phyloP scores from a whole-genome alignment of 2,329 filamentous ascomycete species.

The Aspergillus cejpii region DNA sequence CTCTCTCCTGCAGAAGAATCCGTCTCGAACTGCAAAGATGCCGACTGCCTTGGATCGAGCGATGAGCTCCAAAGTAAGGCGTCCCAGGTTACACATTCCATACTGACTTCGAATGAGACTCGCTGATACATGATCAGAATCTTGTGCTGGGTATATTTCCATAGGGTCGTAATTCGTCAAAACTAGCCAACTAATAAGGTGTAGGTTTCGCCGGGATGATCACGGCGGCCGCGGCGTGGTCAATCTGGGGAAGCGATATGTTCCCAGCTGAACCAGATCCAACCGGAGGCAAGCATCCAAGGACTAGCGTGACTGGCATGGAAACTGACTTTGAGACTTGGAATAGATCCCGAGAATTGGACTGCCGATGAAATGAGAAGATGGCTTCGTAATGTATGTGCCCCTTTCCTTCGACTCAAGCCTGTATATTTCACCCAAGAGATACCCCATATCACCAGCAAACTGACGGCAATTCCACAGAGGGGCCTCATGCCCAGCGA shows the following conservation, averaged over 20 bases:
- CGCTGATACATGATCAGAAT: constrained; percentile 46
- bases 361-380: constrained; percentile 69
- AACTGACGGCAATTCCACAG: constrained; percentile 36
- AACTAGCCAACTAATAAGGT: constrained; percentile 20
- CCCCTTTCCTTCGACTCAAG: neutral
- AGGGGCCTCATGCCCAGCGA: constrained; percentile 56
- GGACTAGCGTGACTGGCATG: neutral
- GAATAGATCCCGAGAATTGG: constrained; percentile 61
- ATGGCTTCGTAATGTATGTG: constrained; percentile 73
- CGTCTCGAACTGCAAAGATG: constrained; percentile 44
- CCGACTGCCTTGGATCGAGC: constrained; percentile 63
- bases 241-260: constrained; percentile 77
- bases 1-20: too few relatives aligned
- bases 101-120: neutral
- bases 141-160: constrained; percentile 56
- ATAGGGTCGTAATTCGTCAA: neutral
- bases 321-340: constrained; percentile 5
- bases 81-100: neutral
- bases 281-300: constrained; percentile 54
- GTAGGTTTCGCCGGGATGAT: constrained; percentile 74
- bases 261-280: constrained; percentile 71
- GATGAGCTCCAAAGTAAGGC: constrained; percentile 59
- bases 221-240: constrained; percentile 72
- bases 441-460: neutral
- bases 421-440: neutral